A percentile compares a stretch with the other conserved stretches of the same genome.
These are phyloP conservation scores for Cyclotella distinguenda DNA, from an alignment of 108 stramenopile species.

Conservation along the genomic window DNA sequence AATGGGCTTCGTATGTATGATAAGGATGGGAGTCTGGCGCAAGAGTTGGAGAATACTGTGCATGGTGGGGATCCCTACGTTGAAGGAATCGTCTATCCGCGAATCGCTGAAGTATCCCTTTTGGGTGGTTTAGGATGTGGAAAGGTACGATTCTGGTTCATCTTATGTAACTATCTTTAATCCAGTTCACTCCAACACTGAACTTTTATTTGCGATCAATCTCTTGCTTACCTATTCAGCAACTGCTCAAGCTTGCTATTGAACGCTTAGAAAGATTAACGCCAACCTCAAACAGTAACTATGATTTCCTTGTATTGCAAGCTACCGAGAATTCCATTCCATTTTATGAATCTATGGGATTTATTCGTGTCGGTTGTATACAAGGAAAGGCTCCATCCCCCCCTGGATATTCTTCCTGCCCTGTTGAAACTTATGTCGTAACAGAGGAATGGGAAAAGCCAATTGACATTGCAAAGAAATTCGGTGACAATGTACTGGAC, in stretches of 20 bases:
- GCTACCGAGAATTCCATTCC: constrained; percentile 89
- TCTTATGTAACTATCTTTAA: too few relatives aligned
- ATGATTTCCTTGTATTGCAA: constrained; percentile 86
- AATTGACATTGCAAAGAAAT: constrained; percentile 59
- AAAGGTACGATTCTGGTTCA: constrained; percentile 57
- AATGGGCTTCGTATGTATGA: constrained; percentile 57
- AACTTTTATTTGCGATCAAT: neutral
- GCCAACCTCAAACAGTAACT: constrained; percentile 59
- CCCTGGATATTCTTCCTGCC: constrained; percentile 47
- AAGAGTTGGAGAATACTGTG: constrained; percentile 67
- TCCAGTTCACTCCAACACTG: too few relatives aligned
- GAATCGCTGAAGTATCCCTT: constrained; percentile 87
- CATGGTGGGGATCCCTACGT: constrained; percentile 84
- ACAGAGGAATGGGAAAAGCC: constrained; percentile 61
- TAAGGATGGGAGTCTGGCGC: constrained; percentile 59
- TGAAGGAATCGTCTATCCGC: constrained; percentile 91
- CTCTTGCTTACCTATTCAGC: constrained; percentile 12
- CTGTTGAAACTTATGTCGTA: constrained; percentile 49
- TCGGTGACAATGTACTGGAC: constrained; percentile 75
- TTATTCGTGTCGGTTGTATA: constrained; percentile 77
- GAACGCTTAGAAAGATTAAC: constrained; percentile 75
- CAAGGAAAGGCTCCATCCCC: constrained; percentile 24
- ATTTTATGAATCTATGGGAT: constrained; percentile 89
- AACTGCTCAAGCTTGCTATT: constrained; percentile 70
- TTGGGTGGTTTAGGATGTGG: constrained; percentile 79